Evolutionary conservation across 2,329 filamentous ascomycete genomes (phyloP).

Genomic region (Venturia asperata): DNA sequence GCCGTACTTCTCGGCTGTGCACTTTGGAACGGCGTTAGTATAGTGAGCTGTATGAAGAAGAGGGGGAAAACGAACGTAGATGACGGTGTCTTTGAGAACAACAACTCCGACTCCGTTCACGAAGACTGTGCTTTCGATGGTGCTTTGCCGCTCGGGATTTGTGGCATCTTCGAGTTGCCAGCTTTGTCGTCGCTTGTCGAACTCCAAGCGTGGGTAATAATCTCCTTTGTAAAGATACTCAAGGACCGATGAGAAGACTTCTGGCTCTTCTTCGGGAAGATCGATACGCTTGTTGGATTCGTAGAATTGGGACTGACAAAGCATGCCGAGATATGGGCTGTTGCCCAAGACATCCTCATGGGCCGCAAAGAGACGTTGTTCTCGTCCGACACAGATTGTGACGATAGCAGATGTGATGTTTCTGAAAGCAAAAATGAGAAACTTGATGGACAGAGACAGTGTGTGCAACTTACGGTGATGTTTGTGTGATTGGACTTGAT

Average conservation of each 20-base stretch:
- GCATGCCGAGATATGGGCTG: slow-evolving; percentile 70
- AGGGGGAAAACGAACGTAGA: slow-evolving; percentile 53
- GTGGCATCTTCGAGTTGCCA: slow-evolving; percentile 72
- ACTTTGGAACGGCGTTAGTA: slow-evolving; percentile 36
- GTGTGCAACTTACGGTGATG: slow-evolving; percentile 22
- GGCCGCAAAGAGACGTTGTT: slow-evolving; percentile 82
- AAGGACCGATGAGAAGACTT: slow-evolving; percentile 82
- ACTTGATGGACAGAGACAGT: slow-evolving; percentile 27
- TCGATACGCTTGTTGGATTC: slow-evolving; percentile 63
- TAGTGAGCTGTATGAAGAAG: slow-evolving; percentile 11
- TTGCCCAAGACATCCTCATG: slow-evolving; percentile 76
- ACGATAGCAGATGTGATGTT: slow-evolving; percentile 52
- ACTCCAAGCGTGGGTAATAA: slow-evolving; percentile 76
- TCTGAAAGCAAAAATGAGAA: slow-evolving; percentile 24
- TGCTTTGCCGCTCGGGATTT: slow-evolving; percentile 35
- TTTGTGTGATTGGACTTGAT: slow-evolving; percentile 10
- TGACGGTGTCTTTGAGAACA: slow-evolving; percentile 79
- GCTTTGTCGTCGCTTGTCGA: slow-evolving; percentile 71
- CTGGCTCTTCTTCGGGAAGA: slow-evolving; percentile 77
- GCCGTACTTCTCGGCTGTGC: slow-evolving; percentile 75
- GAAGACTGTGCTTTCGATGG: slow-evolving; percentile 42
- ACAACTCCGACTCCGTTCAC: slow-evolving; percentile 57
- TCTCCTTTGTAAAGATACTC: slow-evolving; percentile 94
- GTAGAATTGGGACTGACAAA: slow-evolving; percentile 57
- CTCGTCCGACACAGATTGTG: slow-evolving; percentile 71